Evolutionary conservation across 2,329 filamentous ascomycete species (phyloP), one percentile per base, ranked within the genome.

Genomic region (Neonectria ditissima): DNA sequence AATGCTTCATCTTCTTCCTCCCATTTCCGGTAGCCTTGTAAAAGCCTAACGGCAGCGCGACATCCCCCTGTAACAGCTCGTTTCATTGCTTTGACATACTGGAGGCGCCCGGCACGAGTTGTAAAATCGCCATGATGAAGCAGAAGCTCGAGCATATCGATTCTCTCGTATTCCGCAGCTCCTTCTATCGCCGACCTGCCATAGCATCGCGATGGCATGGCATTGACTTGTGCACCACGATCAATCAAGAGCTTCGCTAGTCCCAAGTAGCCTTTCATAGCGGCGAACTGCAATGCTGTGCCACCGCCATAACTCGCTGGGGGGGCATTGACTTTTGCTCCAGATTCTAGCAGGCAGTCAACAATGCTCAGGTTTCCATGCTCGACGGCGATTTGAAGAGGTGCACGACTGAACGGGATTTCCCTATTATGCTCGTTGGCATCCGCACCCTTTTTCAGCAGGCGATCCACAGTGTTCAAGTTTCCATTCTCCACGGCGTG

Each of bases 81-180:
- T 9, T 10, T 2, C 11, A 47, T 22, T 7, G 39, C 44, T 30
- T 41, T 26, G 8, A 43, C 9, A 4, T 41, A 55, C 16, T 54
- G 45, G 2, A 11, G 13, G 2, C 1, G 28, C 0, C 47, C 60
- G 16, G 8, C 4, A 1, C 45, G 47, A 0, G 24, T 22, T 0
- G 13, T 30, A 5, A 59, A 32, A 18, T 47, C 63, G 0, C 24
- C 30, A 1, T 54, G 5, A 0, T 16, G 6, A 0, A 65, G n/a
- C 7, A 63, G 22, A 6, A 63, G 32, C 7, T 65, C 3, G 3
- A 60, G 2, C 52, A 55, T 63, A 0, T 60, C 55, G 4, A 65
- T 34, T 16, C 63, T 37, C 5, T 52, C 60, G 3, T 2, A 8
- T 16, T 63, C 55, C 11, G 60, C 47, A 22, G 63, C 63, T 5